phyloP scores from a whole-genome alignment of 2,329 filamentous ascomycete species.

The Trichoderma sp. region DNA sequence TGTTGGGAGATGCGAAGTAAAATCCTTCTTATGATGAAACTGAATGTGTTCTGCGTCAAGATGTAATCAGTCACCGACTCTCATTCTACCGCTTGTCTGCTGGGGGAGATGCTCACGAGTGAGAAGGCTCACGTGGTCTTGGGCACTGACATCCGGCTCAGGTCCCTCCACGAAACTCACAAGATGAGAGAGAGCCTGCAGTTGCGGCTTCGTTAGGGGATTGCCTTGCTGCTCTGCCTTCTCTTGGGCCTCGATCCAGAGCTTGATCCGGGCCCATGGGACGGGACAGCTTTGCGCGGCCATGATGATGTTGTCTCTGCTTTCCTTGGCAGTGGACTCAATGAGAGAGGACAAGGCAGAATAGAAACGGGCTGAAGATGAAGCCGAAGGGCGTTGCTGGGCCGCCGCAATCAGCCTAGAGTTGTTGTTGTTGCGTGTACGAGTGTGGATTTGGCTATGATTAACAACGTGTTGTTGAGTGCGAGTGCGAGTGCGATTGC shows the following conservation, averaged over 20 bases:
- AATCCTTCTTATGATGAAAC: background rate
- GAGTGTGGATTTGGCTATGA: background rate
- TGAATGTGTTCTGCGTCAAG: slow-evolving; percentile 24
- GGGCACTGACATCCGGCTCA: slow-evolving; percentile 30
- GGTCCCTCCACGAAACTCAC: slow-evolving; percentile 29
- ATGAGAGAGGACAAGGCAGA: background rate
- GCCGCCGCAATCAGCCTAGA: background rate
- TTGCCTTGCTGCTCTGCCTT: slow-evolving; percentile 32
- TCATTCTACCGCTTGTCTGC: background rate
- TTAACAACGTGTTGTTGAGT: background rate
- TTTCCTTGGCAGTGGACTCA: background rate
- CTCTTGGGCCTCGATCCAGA: slow-evolving; percentile 43
- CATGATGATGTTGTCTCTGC: background rate
- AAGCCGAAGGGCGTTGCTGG: background rate
- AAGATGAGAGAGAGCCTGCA: slow-evolving; percentile 42
- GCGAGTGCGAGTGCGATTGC: background rate
- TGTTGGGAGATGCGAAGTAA: background rate
- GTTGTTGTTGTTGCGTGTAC: background rate
- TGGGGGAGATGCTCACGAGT: slow-evolving; percentile 25
- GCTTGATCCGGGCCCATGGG: slow-evolving; percentile 37
- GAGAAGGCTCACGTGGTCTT: slow-evolving; percentile 32
- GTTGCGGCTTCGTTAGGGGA: slow-evolving; percentile 40
- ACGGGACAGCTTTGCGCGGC: slow-evolving; percentile 19
- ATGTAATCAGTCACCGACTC: background rate
- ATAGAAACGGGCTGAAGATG: background rate